Percentiles rank a stretch among this genome's conserved stretches.
Evolutionary conservation across 176 grass and related monocot genomes (phyloP).

Genomic region (Aegilops bicornis): DNA sequence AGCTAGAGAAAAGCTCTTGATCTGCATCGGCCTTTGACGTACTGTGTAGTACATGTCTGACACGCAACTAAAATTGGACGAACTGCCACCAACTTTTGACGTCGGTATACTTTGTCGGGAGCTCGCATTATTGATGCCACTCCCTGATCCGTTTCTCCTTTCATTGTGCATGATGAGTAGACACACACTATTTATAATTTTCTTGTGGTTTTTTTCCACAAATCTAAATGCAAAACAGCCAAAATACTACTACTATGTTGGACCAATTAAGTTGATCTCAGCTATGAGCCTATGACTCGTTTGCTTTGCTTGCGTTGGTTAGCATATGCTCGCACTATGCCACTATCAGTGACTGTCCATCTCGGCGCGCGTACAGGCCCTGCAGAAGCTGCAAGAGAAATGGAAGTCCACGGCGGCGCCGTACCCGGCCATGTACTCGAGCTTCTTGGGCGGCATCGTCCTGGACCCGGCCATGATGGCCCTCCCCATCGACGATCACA

Average conservation of each 20-base stretch:
- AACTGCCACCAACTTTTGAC: not conserved
- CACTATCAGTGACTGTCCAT: not conserved
- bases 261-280: not conserved
- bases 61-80: not conserved
- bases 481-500: conserved; percentile 84
- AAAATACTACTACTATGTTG: not conserved
- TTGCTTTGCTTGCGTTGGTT: not conserved
- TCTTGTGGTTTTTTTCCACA: not conserved
- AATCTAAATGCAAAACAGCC: not conserved
- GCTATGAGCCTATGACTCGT: not conserved
- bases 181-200: not conserved
- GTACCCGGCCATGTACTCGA: conserved; percentile 82
- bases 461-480: conserved; percentile 78
- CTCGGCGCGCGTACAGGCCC: conserved; percentile 24
- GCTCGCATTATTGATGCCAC: not conserved
- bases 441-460: conserved; percentile 65
- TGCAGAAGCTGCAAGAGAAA: conserved; percentile 58
- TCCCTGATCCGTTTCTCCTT: not conserved
- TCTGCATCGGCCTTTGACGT: not conserved
- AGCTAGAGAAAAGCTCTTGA: not conserved
- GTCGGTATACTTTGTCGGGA: not conserved
- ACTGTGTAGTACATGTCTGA: not conserved
- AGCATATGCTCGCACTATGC: not conserved
- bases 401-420: conserved; percentile 13
- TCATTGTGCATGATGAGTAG: not conserved